Conservation (phyloP, 2,329 filamentous ascomycete genomes). For the Cercospora beticola region DNA sequence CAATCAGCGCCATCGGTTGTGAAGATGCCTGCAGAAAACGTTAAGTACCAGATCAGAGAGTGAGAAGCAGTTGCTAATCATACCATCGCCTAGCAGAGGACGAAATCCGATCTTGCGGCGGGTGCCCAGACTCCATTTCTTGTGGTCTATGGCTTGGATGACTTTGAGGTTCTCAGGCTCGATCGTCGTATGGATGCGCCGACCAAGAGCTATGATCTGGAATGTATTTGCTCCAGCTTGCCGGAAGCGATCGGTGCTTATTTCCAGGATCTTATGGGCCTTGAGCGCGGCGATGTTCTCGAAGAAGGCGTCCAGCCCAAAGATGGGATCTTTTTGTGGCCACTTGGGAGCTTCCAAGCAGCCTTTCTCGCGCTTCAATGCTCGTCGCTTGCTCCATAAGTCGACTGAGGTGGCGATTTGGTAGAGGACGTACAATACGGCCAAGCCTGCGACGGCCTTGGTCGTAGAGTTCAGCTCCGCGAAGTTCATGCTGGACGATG, state of each 20-base stretch:
- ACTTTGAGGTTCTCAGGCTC: slow-evolving; percentile 53
- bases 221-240: slow-evolving; percentile 39
- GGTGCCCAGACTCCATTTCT: slow-evolving; percentile 47
- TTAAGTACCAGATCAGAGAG: background rate
- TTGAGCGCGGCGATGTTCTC: slow-evolving; percentile 43
- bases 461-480: slow-evolving; percentile 14
- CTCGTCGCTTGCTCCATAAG: slow-evolving; percentile 40
- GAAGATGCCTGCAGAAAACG: slow-evolving; percentile 38
- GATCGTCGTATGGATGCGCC: slow-evolving; percentile 41
- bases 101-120: slow-evolving; percentile 39
- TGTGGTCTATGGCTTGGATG: slow-evolving; percentile 47
- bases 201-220: slow-evolving; percentile 40
- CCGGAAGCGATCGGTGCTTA: slow-evolving; percentile 37
- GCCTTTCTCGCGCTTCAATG: slow-evolving; percentile 45
- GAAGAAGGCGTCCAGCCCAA: slow-evolving; percentile 54
- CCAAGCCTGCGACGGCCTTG: slow-evolving; percentile 34
- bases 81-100: slow-evolving; percentile 47
- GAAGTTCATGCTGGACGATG: slow-evolving; percentile 17
- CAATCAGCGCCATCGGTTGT: slow-evolving; percentile 46
- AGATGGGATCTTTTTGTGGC: slow-evolving; percentile 55
- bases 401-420: slow-evolving; percentile 38
- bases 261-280: slow-evolving; percentile 40
- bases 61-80: slow-evolving; percentile 23
- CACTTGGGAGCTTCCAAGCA: slow-evolving; percentile 50
- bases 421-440: slow-evolving; percentile 38